A percentile compares a stretch with the other conserved stretches of the same genome.
Evolutionary conservation across 2,329 filamentous ascomycete genomes (phyloP).

Genomic region (Ceratocystis eucalypticola): DNA sequence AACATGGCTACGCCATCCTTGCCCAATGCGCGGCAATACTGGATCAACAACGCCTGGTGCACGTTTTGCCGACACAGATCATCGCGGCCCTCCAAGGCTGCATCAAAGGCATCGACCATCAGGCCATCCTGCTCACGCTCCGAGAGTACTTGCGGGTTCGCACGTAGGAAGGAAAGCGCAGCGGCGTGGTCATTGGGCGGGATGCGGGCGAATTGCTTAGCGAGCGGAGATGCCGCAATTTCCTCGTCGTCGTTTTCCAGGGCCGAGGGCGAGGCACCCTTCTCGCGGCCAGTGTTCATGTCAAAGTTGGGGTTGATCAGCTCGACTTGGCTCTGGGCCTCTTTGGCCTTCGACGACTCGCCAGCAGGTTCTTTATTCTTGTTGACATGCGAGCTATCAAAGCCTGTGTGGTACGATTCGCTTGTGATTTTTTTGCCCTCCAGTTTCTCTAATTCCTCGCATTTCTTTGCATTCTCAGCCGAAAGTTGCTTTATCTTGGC

Average conservation of each 20-base stretch:
- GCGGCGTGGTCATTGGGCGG: conserved; percentile 58
- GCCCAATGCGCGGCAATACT: conserved; percentile 87
- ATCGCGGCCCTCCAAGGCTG: conserved; percentile 60
- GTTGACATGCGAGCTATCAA: conserved; percentile 71
- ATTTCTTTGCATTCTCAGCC: conserved; percentile 56
- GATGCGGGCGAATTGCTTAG: conserved; percentile 71
- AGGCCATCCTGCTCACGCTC: conserved; percentile 86
- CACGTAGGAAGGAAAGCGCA: conserved; percentile 62
- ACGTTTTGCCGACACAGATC: conserved; percentile 76
- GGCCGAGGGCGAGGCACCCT: conserved; percentile 15
- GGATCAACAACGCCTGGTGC: conserved; percentile 80
- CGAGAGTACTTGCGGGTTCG: conserved; percentile 62
- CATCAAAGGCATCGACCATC: conserved; percentile 82
- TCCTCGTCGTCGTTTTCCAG: conserved; percentile 53
- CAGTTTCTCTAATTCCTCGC: conserved; percentile 71
- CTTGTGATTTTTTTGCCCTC: conserved; percentile 88
- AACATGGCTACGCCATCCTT: conserved; percentile 80
- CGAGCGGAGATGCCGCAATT: conserved; percentile 61
- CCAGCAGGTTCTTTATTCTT: conserved; percentile 38
- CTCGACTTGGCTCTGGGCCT: conserved; percentile 14
- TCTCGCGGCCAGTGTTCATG: conserved; percentile 20
- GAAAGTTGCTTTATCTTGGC: conserved; percentile 68
- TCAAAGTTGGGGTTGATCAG: conserved; percentile 45
- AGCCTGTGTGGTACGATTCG: conserved; percentile 75
- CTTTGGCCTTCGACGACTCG: conserved; percentile 36